Base-by-base conservation (phyloP, 345 rosid species). In the Boechera stricta region DNA sequence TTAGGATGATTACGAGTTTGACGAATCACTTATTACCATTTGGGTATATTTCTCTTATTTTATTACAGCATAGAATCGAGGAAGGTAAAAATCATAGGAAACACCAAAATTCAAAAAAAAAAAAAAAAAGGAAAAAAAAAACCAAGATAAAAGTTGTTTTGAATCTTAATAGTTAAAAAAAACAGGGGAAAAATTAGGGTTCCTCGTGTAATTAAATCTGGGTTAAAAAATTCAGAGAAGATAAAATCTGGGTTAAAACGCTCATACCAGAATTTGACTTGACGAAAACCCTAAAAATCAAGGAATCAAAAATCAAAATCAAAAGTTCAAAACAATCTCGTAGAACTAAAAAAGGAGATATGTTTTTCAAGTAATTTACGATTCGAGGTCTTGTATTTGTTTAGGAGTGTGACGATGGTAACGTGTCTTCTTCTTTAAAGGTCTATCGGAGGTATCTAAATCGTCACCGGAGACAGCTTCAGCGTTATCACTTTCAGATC, bases 321-420 rank as follows among this genome's bases (percentile, higher is more conserved):
- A 53, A 26, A 69, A 69, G 16, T 36, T 6, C 11, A 32, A 67
- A 60, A 11, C 33, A 42, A 63, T 12, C 21, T 52, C 35, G 60
- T 11, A 15, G 5, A 59, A 5, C 2, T 21, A 21, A 2, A 59
- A 59, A 49, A 3, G 1, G 48, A 24, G 11, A 0, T 4, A 29
- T 64, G 28, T 10, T 39, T 66, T 3, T 52, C 2, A 31, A 32
- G 35, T 29, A 2, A 1, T 74, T 39, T 89, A 96, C 99, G 93
- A 52, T 89, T 96, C 99, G 18, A 96, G 99, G 75, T 95, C 98
- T 79, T 92, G 98, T 72, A 92, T 92, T 86, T 95, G 99, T 73
- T 91, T 96, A 16, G 99, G 97, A 71, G 97, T 95, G 84, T 95
- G 99, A 77, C 99, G 98, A 84, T 95, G 97, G 74, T 91, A 89